phyloP scores from a whole-genome alignment of 2,329 filamentous ascomycete species.

The Aspergillus clavatus region DNA sequence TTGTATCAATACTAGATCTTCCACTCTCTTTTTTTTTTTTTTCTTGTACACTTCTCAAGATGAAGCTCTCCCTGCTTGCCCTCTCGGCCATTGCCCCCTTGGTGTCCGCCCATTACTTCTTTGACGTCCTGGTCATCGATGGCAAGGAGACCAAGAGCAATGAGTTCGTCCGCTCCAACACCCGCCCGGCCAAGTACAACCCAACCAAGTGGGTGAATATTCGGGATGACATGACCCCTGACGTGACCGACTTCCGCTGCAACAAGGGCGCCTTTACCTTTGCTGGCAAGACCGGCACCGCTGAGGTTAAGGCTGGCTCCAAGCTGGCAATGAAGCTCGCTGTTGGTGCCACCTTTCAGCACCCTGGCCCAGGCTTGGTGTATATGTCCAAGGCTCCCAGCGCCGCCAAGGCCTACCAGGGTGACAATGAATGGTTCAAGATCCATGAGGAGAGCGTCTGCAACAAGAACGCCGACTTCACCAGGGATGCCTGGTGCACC shows the following conservation, averaged over 20 bases:
- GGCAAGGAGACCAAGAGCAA: conserved; percentile 4
- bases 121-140: conserved; percentile 10
- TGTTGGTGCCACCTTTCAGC: conserved; percentile 15
- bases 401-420: conserved; percentile 10
- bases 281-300: conserved; percentile 7
- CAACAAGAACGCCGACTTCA: conserved; percentile 6
- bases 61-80: neutral
- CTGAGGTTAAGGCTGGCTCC: conserved; percentile 11
- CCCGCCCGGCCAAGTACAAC: conserved; percentile 8
- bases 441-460: conserved; percentile 10
- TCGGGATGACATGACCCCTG: conserved; percentile 4
- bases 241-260: conserved; percentile 9
- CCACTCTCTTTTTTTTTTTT: neutral
- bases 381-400: conserved; percentile 21
- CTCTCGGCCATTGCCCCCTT: neutral
- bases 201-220: conserved; percentile 11
- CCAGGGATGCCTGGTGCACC: conserved; percentile 8
- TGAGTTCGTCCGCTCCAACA: conserved; percentile 11
- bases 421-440: conserved; percentile 19
- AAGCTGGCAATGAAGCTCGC: conserved; percentile 17
- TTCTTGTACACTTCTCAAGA: neutral
- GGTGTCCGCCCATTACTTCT: conserved; percentile 13
- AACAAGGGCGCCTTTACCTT: conserved; percentile 7
- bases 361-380: conserved; percentile 18
- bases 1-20: neutral